Evolutionary conservation across 2,329 filamentous ascomycete species (phyloP).

Genomic region (Alternaria burnsii): DNA sequence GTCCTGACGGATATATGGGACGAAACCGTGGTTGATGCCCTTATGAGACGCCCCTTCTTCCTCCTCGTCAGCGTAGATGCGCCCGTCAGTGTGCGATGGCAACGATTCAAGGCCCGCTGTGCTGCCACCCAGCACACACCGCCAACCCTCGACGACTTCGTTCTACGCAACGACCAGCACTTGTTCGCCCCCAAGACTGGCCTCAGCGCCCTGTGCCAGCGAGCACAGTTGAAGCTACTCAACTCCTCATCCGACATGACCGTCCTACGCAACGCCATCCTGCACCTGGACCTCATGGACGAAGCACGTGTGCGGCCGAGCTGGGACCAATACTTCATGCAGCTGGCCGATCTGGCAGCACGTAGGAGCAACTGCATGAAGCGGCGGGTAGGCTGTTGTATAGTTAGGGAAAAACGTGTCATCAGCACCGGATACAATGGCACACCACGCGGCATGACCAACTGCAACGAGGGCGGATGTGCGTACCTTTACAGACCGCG

Average conservation of each 20-base stretch:
- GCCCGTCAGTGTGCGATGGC: slow-evolving; percentile 83
- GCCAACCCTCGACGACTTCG: slow-evolving; percentile 66
- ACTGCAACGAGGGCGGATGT: slow-evolving; percentile 95
- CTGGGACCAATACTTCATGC: slow-evolving; percentile 99
- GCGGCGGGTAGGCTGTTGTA: slow-evolving; percentile 89
- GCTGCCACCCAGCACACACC: slow-evolving; percentile 57
- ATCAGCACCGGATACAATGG: slow-evolving; percentile 98
- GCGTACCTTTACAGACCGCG: slow-evolving; percentile 53
- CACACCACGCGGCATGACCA: slow-evolving; percentile 86
- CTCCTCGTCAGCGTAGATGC: slow-evolving; percentile 91
- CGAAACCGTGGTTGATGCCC: slow-evolving; percentile 75
- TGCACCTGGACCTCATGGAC: slow-evolving; percentile 78
- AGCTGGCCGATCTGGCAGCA: slow-evolving; percentile 88
- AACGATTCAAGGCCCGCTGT: slow-evolving; percentile 73
- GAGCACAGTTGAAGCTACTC: slow-evolving; percentile 83
- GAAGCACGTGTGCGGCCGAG: slow-evolving; percentile 81
- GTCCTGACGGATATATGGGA: slow-evolving; percentile 85
- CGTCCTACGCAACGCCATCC: slow-evolving; percentile 76
- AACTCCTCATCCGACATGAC: slow-evolving; percentile 80
- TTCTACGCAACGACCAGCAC: slow-evolving; percentile 73
- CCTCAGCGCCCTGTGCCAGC: slow-evolving; percentile 78
- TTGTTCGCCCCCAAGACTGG: slow-evolving; percentile 73
- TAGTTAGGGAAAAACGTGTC: slow-evolving; percentile 85
- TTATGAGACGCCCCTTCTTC: slow-evolving; percentile 87
- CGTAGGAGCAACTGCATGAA: slow-evolving; percentile 98